Conservation (phyloP, 148 eudicot species). For the Pouteria glomerata region DNA sequence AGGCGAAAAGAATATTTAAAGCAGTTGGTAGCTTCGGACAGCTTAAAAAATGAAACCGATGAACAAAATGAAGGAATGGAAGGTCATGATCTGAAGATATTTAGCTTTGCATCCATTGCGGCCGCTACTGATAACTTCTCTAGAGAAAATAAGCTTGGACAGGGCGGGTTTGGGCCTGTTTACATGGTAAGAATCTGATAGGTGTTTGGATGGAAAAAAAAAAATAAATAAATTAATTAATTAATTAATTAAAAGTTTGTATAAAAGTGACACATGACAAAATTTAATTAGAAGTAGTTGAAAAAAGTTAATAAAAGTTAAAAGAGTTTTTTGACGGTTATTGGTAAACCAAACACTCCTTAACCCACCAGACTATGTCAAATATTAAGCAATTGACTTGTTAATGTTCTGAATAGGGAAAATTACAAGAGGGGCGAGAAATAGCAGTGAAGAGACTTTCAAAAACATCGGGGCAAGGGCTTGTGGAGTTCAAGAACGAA, state of each 20-base stretch:
- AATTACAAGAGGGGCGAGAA: slow-evolving; percentile 1
- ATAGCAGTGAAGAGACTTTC: slow-evolving; percentile 5
- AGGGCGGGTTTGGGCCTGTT: slow-evolving; percentile 8
- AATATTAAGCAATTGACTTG: not conserved
- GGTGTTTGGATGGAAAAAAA: too few species aligned
- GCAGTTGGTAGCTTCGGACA: not conserved
- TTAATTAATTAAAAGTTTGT: too few species aligned
- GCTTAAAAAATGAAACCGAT: not conserved
- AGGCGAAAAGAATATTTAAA: not conserved
- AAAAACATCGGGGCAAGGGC: slow-evolving; percentile 6
- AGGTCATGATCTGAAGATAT: slow-evolving; percentile 1
- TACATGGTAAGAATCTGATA: not conserved
- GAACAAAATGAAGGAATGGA: not conserved
- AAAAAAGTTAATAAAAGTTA: too few species aligned
- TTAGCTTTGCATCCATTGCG: slow-evolving; percentile 1
- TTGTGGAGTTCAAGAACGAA: slow-evolving; percentile 10
- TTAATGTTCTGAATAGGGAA: slow-evolving; percentile 9
- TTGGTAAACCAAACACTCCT: too few species aligned
- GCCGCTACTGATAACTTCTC: not conserved
- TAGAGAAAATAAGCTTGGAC: slow-evolving; percentile 3
- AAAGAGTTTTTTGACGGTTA: too few species aligned
- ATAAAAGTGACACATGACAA: too few species aligned
- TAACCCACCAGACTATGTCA: too few species aligned
- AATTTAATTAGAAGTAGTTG: too few species aligned
- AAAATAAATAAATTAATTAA: too few species aligned